Evolutionary conservation across 495 filamentous ascomycete species (phyloP), one percentile per base, ranked within the genome.

Genomic region (Cenococcum geophilum): DNA sequence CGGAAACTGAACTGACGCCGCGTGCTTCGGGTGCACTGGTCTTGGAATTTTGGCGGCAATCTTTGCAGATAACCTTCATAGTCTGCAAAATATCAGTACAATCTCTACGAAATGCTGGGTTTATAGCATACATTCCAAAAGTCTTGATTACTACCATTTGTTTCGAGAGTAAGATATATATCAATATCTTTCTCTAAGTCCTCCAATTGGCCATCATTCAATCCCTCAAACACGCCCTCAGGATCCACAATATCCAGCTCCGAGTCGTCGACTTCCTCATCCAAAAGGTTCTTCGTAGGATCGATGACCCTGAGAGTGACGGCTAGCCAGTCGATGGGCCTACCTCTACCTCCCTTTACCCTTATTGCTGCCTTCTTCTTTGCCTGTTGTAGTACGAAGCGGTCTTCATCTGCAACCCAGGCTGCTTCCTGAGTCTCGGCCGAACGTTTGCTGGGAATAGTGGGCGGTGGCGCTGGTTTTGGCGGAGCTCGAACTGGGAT

Each of bases 291-390:
- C 60, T 85, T 77, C 63, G 90, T 89, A 25, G 89, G 81, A 72
- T 97, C 95, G 55, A 96, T 86, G 50, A 92, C 85, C 52, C 90
- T 85, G 42, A 99, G 74, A 57, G 86, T 95, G 58, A 97, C 92
- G 0, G 95, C 91, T 43, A 99, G 82, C 84, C 90, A 95, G 76
- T 99, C 93, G 72, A 97, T 92, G 12, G 92, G 88, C 72, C 89
- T 91, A 54, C 92, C 92, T 60, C 93, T 84, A 14, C 87, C 88
- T 73, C 95, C 92, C 64, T 91, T 89, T n/a, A 97, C 91, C 5
- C 93, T 86, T 59, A 99, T 95, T 67, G 91, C 89, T 40, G 93
- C 92, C 78, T 97, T 97, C 78, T 95, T 97, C 77, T 97, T 97
- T 25, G 93, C 87, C 72, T 99, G 93, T 72, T 92, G 91, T 64